Conservation (phyloP, 164 flowering plant genomes). For the Houttuynia cordata region DNA sequence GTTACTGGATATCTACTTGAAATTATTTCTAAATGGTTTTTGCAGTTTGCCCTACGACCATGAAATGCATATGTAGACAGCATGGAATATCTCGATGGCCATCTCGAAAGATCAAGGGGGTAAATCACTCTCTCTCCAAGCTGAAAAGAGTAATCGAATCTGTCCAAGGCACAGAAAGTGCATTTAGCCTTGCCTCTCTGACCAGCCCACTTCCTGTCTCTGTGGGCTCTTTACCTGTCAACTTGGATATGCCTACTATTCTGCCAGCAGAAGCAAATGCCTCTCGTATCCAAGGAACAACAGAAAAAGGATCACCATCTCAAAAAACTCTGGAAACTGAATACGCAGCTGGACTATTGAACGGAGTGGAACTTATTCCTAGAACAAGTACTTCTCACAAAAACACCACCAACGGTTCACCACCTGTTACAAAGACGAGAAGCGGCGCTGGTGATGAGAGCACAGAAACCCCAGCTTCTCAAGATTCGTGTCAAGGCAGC, state of each 20-base stretch:
- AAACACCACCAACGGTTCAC: slow-evolving; percentile 16
- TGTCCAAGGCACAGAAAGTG: slow-evolving; percentile 74
- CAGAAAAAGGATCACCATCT: slow-evolving; percentile 16
- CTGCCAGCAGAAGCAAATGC: slow-evolving; percentile 20
- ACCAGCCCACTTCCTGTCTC: slow-evolving; percentile 50
- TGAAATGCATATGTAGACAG: slow-evolving; percentile 97
- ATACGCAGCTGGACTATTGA: slow-evolving; percentile 9
- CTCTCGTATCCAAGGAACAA: slow-evolving; percentile 20
- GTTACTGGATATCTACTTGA: neutral
- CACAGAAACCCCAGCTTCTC: slow-evolving; percentile 60
- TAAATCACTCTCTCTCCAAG: slow-evolving; percentile 84
- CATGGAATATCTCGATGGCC: slow-evolving; percentile 98
- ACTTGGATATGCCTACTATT: slow-evolving; percentile 27
- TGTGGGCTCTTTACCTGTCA: slow-evolving; percentile 52
- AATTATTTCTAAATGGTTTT: slow-evolving; percentile 12
- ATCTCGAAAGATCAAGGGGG: slow-evolving; percentile 93
- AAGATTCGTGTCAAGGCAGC: slow-evolving; percentile 66
- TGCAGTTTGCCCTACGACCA: slow-evolving; percentile 95
- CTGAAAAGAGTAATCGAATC: slow-evolving; percentile 87
- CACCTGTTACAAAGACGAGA: slow-evolving; percentile 26
- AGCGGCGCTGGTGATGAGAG: slow-evolving; percentile 68
- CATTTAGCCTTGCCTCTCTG: slow-evolving; percentile 47
- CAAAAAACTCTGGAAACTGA: slow-evolving; percentile 19
- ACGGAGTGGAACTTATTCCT: slow-evolving; percentile 17
- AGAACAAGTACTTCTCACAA: slow-evolving; percentile 16